Conservation (phyloP, 352 stramenopile genomes). For the Stramenopiles sp. region DNA sequence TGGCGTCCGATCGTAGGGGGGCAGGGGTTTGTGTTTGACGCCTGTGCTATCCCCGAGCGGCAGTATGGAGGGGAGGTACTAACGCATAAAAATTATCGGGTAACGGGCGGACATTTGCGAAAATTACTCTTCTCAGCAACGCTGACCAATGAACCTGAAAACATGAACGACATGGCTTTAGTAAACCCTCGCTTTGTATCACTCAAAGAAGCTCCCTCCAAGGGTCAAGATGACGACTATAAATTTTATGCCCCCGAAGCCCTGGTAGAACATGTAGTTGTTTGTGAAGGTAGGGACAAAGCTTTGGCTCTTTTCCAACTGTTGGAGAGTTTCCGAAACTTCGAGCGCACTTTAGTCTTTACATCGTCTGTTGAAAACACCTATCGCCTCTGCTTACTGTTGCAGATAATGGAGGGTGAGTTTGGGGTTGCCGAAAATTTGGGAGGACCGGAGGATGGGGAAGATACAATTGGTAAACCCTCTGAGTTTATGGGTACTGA, state of each 20-base stretch:
- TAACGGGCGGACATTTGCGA: constrained; percentile 59
- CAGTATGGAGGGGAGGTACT: constrained; percentile 41
- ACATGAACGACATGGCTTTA: constrained; percentile 77
- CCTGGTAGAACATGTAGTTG: constrained; percentile 61
- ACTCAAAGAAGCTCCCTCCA: constrained; percentile 36
- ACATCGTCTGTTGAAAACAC: constrained; percentile 85
- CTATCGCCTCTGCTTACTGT: constrained; percentile 71
- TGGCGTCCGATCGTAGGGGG: neutral
- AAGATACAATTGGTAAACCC: too few species aligned
- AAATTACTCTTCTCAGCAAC: constrained; percentile 92
- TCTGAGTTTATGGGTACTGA: too few species aligned
- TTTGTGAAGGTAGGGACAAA: constrained; percentile 80
- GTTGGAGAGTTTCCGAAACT: constrained; percentile 40
- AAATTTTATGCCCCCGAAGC: constrained; percentile 43
- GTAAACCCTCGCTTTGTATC: constrained; percentile 80
- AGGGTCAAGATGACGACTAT: constrained; percentile 41
- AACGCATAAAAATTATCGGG: constrained; percentile 48
- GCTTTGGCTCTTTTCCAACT: constrained; percentile 76
- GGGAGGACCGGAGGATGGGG: too few species aligned
- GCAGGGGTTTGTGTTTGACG: neutral
- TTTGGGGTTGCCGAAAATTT: too few species aligned
- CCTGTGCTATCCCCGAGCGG: neutral
- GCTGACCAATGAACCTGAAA: constrained; percentile 83
- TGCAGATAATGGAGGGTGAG: too few species aligned
- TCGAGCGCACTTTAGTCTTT: constrained; percentile 72